A percentile compares a stretch with the other conserved stretches of the same genome.
Evolutionary conservation across 1,139 yeast species (phyloP).

Genomic region (Candida sanyaensis): DNA sequence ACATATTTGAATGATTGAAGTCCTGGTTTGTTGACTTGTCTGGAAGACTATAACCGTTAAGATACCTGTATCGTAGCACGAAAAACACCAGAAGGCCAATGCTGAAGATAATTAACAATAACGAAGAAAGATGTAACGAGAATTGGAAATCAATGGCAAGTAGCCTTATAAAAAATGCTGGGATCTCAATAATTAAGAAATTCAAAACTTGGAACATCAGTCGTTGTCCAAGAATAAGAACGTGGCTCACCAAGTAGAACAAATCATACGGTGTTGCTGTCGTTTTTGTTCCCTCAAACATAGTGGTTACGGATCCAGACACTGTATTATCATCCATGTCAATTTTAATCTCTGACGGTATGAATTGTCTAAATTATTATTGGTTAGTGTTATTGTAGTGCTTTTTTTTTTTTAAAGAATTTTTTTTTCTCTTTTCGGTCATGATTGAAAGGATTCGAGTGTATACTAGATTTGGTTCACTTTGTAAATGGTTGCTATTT

Average conservation of each 20-base stretch:
- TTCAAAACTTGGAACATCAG: neutral
- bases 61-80: constrained; percentile 41
- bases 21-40: constrained; percentile 31
- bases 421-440: too few species aligned
- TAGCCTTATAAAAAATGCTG: constrained; percentile 10
- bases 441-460: too few species aligned
- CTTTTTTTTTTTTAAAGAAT: too few species aligned
- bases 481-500: too few species aligned
- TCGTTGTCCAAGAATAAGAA: neutral
- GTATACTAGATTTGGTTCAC: too few species aligned
- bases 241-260: neutral
- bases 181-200: neutral
- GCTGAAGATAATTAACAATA: constrained; percentile 23
- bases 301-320: neutral
- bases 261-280: neutral
- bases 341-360: neutral
- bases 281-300: neutral
- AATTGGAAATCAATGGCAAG: constrained; percentile 32
- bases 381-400: too few species aligned
- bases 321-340: neutral
- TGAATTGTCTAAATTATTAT: neutral
- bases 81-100: constrained; percentile 26
- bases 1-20: constrained; percentile 14
- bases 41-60: constrained; percentile 19
- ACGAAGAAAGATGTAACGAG: constrained; percentile 36